Evolutionary conservation across 345 rosid genomes (phyloP), one percentile per base, ranked within the genome.

Genomic region (Limnanthes douglasii): DNA sequence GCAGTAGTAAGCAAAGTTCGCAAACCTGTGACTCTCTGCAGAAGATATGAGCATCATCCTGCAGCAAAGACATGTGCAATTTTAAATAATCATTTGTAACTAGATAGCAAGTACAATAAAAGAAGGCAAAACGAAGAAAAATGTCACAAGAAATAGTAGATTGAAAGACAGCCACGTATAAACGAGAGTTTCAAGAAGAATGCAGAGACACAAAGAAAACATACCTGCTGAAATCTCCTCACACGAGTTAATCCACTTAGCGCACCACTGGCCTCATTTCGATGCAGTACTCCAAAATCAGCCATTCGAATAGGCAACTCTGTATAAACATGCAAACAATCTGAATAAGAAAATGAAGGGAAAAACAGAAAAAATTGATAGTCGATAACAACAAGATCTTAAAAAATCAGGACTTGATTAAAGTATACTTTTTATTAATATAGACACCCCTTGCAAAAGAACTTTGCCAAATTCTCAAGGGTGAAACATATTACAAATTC

Each of bases 41-140:
- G 68, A 90, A 84, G 43, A 90, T 84, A 57, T 80, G 95, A 46
- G 95, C 92, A 61, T 84, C 94, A 59, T 84, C 98, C 98, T 88
- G 94, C 15, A 56, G 45, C 45, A 42, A 52, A 46, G 53, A 57
- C 6, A 28, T 8, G 19, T 5, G 5, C 22, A 25, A 17, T 21
- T 34, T 15, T n/a, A n/a, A n/a, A 15, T 23, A n/a, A 33, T 18
- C 9, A 29, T 34, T 11, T 46, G 33, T 36, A 21, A 32, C 30
- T 8, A 43, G 29, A 37, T 11, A 48, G 17, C 30, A 31, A 41
- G 32, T 7, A 39, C 27, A 34, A 26, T 40, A 25, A 2, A 14
- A 22, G 17, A 9, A 30, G 5, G 13, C 33, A 30, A 30, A 30
- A 6, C n/a, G 11, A 23, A 31, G 51, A 25, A 25, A 31, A 4